Evolutionary conservation across 1,284 basidiomycete genomes (phyloP), one percentile per base, ranked within the genome.

Genomic region (Sanghuangporus baumii): DNA sequence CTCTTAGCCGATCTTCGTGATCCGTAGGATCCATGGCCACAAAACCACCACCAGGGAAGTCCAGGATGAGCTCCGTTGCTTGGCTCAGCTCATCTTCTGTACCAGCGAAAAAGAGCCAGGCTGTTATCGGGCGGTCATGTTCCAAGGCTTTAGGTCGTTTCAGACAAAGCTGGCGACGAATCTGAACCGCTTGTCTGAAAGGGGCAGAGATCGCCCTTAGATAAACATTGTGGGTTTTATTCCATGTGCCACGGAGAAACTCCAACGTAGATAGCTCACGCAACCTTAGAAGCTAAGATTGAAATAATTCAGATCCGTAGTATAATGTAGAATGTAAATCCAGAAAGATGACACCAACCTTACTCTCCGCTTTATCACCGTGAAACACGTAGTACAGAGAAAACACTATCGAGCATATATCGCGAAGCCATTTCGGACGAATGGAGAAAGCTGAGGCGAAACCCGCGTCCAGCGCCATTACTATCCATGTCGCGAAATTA

Each of bases 401-500:
- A 72, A 97, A 96, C 37, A 95, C 67, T 52, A 97, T 76, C 46
- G 92, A 93, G 64, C 86, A 88, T 8, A 97, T 77, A 72, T 98
- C 94, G 67, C 89, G 83, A 9, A 98, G 74, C 94, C 94, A 97
- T 71, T 91, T 93, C 0, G 94, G 92, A n/a, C 88, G 86, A 66
- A 99, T 92, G 2, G 86, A 79, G 89, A 96, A 94, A 8, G 96
- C 95, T 0, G 94, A 95, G 0, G 96, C 94, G 71, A 98, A 98
- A 1, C 96, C 96, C 0, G 96, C 95, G 72, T 99, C 96, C n/a
- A 98, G 80, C 0, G 94, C 96, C 0, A 91, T 96, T 59, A 78
- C 87, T 67, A 99, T 88, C 91, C 96, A 99, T 55, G 96, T 97
- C n/a, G 94, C 96, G 34, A 96, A 88, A 74, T 96, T 98, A 74